Percentiles rank a stretch among this genome's conserved stretches.
These are phyloP conservation scores for Boletus chippewaensis DNA, from an alignment of 1,284 basidiomycete species.

Conservation along the genomic window DNA sequence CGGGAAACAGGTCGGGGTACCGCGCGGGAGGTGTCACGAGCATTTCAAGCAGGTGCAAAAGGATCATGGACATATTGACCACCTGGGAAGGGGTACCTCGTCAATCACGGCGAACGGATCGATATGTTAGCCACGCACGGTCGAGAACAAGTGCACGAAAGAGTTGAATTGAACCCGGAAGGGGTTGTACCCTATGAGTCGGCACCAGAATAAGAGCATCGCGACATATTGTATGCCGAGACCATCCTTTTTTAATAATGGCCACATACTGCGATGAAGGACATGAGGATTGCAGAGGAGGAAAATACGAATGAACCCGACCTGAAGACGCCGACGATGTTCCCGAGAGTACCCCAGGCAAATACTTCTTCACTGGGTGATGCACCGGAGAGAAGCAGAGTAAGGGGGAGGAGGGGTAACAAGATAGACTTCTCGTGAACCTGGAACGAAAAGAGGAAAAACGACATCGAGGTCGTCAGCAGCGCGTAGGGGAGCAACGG, in stretches of 20 bases:
- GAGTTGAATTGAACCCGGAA: conserved; percentile 38
- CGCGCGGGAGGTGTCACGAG: conserved; percentile 57
- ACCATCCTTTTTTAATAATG: conserved; percentile 75
- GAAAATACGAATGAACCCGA: conserved; percentile 30
- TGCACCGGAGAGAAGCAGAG: conserved; percentile 67
- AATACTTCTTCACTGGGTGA: conserved; percentile 58
- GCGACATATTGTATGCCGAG: conserved; percentile 70
- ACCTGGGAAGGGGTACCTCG: conserved; percentile 33
- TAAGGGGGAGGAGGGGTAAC: conserved; percentile 81
- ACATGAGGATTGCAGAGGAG: conserved; percentile 4
- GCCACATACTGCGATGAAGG: conserved; percentile 70
- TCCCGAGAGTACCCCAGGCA: conserved; percentile 73
- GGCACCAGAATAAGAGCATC: conserved; percentile 72
- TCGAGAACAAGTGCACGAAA: conserved; percentile 50
- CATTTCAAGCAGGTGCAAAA: conserved; percentile 62
- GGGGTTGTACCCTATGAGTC: conserved; percentile 70
- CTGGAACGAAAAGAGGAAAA: conserved; percentile 94
- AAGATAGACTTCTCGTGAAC: conserved; percentile 93
- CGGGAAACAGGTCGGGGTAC: conserved; percentile 82
- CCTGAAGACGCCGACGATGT: conserved; percentile 89
- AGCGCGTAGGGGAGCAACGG: conserved; percentile 65
- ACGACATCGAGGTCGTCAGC: conserved; percentile 72
- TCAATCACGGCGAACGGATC: conserved; percentile 4
- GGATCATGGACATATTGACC: conserved; percentile 51
- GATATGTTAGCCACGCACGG: conserved; percentile 39